Percentiles rank a stretch among this genome's conserved stretches.
These are phyloP conservation scores for Pythium insidiosum DNA, from an alignment of 352 stramenopile genomes.

Conservation along the genomic window DNA sequence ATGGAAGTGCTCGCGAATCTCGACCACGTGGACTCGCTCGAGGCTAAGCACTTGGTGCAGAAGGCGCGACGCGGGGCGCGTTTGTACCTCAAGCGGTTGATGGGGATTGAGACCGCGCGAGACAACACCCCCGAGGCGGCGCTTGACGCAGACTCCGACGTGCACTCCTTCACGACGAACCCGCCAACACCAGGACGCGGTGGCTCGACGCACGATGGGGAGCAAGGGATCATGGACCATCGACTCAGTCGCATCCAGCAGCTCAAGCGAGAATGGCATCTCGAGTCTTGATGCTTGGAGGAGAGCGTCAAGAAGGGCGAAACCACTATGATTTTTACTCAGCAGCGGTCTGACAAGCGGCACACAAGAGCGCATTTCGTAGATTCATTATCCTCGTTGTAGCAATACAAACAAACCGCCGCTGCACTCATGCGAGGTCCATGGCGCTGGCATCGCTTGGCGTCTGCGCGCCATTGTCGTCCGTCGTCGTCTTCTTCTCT, in stretches of 20 bases:
- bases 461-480: neutral
- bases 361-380: too few relatives aligned
- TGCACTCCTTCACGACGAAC: too few relatives aligned
- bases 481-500: neutral
- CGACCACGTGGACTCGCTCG: constrained; percentile 29
- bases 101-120: constrained; percentile 13
- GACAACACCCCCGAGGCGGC: neutral
- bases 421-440: constrained; percentile 6
- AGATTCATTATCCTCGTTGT: too few relatives aligned
- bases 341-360: too few relatives aligned
- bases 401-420: constrained; percentile 1
- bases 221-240: too few relatives aligned
- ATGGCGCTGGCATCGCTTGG: constrained; percentile 6
- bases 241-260: neutral
- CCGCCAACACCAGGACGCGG: too few relatives aligned
- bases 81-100: constrained; percentile 15
- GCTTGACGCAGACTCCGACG: neutral
- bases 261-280: neutral
- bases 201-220: too few relatives aligned
- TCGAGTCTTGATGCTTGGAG: too few relatives aligned
- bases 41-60: constrained; percentile 38
- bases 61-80: constrained; percentile 29
- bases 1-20: constrained; percentile 45
- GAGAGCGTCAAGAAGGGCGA: too few relatives aligned
- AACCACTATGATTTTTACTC: too few relatives aligned